Evolutionary conservation across 2,329 filamentous ascomycete genomes (phyloP), one percentile per base, ranked within the genome.

Genomic region (Plenodomus lindquistii): DNA sequence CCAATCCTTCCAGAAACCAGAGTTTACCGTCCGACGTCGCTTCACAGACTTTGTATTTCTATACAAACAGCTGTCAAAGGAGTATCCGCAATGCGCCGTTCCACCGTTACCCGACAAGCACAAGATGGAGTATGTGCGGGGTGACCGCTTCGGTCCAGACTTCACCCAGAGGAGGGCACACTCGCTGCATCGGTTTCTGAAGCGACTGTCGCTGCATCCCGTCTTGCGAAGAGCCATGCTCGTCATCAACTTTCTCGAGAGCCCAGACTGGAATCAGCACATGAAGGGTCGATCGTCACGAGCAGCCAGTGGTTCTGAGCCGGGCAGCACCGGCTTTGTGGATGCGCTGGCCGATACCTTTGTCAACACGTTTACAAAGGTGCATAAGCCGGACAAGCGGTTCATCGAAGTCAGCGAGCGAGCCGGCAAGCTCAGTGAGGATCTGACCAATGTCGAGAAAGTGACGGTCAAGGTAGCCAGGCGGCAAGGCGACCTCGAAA

Each of bases 41-140:
- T 99, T 97, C 76, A 97, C 93, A 62, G 94, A 99, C 77, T 99
- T 99, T 70, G 87, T 95, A 61, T 99, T 96, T 72, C 85, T 99
- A 54, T 97, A 90, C 78, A 97, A 96, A 75, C 87, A 89, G 24
- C 85, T 99, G 42, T 85, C 82, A 55, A 86, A 86, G 69, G 92
- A 97, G 71, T 97, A 91, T 65, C 90, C 91, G 50, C 89, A 91
- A 76, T 90, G 88, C 73, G 94, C 94, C 40, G 90, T 99, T 3
- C 94, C 94, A 22, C 94, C 94, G 39, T 80, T 99, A 44, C 94
- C 94, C 44, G 94, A 97, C 76, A 99, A 97, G 80, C 93, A 97
- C 79, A 95, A 95, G 75, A 96, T 99, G 89, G 91, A 96, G 69
- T 97, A 97, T 69, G 94, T 97, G 42, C 89, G 92, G 29, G 94